Evolutionary conservation across 352 stramenopile species (phyloP), one percentile per base, ranked within the genome.

Genomic region (Phytophthora parvispora): DNA sequence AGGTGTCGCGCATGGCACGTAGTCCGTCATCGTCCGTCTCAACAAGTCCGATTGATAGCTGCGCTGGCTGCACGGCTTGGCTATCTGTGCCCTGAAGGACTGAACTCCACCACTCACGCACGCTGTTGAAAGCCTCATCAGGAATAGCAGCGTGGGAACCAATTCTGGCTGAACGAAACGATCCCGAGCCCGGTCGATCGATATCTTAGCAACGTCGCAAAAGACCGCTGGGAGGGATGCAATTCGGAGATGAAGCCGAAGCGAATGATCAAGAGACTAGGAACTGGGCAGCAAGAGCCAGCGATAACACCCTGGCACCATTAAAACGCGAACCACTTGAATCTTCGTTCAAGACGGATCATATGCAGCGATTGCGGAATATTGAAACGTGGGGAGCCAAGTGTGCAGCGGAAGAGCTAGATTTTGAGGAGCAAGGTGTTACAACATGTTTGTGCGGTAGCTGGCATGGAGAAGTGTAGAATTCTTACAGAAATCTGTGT

Each of bases 371-470:
- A 20, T 67, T 42, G 13, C 53, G 22, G 27, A 70, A 52, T 6
- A 49, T 81, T 15, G 61, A 81, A 28, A 68, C 49, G 20, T 84
- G 76, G 76, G 69, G 67, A 16, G 20, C 56, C 13, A 67, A 75
- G 20, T 84, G 72, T 28, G 29, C 50, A 13, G 48, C 36, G 7
- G 76, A 84, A 62, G 49, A 60, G 16, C 20, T 52, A 25, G 42
- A 75, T 34, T 75, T 77, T 47, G 58, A 67, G 38, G 51, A 55
- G 40, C 64, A 81, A 70, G 69, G 73, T 81, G 27, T 22, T 59
- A 4, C n/a, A n/a, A n/a, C n/a, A n/a, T n/a, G n/a, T n/a, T n/a
- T n/a, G n/a, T n/a, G n/a, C n/a, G n/a, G n/a, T n/a, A n/a, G n/a
- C n/a, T n/a, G n/a, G n/a, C n/a, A n/a, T n/a, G n/a, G n/a, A n/a